Evolutionary conservation across 2,329 filamentous ascomycete genomes (phyloP).

Genomic region (Ophiostoma sp.): DNA sequence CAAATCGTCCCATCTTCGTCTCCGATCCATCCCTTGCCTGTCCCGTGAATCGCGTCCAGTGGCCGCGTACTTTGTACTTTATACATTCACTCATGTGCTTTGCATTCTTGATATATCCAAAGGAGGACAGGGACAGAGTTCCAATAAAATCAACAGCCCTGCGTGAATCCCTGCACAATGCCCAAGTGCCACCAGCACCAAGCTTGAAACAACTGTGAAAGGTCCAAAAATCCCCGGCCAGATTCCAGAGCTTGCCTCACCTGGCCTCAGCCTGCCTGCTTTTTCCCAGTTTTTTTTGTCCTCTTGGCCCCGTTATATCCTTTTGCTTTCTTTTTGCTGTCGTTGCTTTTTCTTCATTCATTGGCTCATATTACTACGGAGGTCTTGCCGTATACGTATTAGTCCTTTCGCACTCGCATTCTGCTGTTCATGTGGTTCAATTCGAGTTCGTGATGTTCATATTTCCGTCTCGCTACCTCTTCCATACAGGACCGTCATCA

Average conservation of each 20-base stretch:
- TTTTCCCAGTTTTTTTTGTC: neutral
- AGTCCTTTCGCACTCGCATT: neutral
- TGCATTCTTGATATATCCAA: slow-evolving; percentile 33
- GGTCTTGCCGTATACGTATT: neutral
- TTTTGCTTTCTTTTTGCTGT: neutral
- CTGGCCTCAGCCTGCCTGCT: neutral
- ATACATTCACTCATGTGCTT: slow-evolving; percentile 35
- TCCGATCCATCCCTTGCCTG: neutral
- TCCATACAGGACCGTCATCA: too few relatives aligned
- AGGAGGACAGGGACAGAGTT: neutral
- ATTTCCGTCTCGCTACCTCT: neutral
- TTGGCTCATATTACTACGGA: neutral
- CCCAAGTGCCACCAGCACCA: neutral
- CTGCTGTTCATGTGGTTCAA: neutral
- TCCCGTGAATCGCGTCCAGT: neutral
- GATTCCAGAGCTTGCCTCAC: neutral
- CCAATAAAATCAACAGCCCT: neutral
- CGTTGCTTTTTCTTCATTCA: neutral
- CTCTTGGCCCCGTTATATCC: neutral
- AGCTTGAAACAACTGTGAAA: neutral
- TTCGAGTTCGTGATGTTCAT: neutral
- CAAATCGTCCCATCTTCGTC: neutral
- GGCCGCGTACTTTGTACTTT: neutral
- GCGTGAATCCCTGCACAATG: neutral
- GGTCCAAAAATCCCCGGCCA: neutral